phyloP scores from a whole-genome alignment of 345 rosid species.

The Pelargonium nanum region DNA sequence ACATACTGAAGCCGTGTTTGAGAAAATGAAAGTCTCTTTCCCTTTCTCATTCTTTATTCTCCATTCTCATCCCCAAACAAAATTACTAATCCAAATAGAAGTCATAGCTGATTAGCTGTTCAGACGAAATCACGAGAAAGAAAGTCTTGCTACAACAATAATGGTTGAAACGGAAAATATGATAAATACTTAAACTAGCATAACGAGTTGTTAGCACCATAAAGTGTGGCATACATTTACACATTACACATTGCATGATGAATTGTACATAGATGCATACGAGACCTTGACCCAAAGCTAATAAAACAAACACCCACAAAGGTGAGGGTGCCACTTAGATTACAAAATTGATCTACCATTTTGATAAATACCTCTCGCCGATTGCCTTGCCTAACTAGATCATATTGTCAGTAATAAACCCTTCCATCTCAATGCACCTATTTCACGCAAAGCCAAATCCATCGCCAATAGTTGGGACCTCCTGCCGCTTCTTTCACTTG shows the following conservation, averaged over 20 bases:
- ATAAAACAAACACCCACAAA: too few relatives aligned
- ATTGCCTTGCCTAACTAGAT: too few relatives aligned
- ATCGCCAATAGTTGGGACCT: constrained; percentile 8
- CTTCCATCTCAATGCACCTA: not conserved
- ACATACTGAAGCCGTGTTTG: too few relatives aligned
- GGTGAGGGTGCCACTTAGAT: not conserved
- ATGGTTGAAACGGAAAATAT: too few relatives aligned
- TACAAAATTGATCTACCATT: constrained; percentile 33
- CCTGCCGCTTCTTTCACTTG: constrained; percentile 1
- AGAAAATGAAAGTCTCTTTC: too few relatives aligned
- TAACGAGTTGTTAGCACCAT: too few relatives aligned
- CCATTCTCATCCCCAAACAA: too few relatives aligned
- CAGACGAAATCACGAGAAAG: too few relatives aligned
- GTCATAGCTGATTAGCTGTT: too few relatives aligned
- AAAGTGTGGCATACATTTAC: not conserved
- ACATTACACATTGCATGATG: not conserved
- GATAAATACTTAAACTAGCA: not conserved
- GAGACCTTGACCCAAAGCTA: not conserved
- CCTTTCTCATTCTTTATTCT: too few relatives aligned
- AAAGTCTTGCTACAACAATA: too few relatives aligned
- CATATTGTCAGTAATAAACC: constrained; percentile 8
- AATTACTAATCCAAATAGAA: too few relatives aligned
- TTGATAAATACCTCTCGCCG: constrained; percentile 5
- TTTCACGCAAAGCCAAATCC: constrained; percentile 2
- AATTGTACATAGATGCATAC: not conserved